Evolutionary conservation across 2,329 filamentous ascomycete species (phyloP).

Genomic region (Sarocladiaceae sp.): DNA sequence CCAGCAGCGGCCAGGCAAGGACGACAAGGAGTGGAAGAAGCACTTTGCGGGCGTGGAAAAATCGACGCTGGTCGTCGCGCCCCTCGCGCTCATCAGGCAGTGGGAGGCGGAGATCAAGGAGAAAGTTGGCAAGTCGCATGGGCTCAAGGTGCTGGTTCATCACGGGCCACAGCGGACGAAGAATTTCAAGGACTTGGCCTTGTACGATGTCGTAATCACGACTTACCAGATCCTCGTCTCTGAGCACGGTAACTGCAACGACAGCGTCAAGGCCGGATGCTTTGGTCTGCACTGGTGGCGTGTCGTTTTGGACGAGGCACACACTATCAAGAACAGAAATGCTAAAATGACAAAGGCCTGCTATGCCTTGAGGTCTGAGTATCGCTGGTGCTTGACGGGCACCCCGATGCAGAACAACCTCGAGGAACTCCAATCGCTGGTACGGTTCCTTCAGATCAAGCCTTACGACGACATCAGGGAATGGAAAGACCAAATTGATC

Average conservation of each 20-base stretch:
- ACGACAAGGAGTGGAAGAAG: slow-evolving; percentile 57
- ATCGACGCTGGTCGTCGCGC: slow-evolving; percentile 85
- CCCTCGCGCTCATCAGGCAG: slow-evolving; percentile 88
- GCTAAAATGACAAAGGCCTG: slow-evolving; percentile 92
- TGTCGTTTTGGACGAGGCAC: slow-evolving; percentile 90
- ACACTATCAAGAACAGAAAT: slow-evolving; percentile 97
- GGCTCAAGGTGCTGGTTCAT: slow-evolving; percentile 78
- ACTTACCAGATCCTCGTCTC: slow-evolving; percentile 95
- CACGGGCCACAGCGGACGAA: slow-evolving; percentile 85
- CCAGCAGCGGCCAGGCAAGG: slow-evolving; percentile 62
- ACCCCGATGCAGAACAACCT: slow-evolving; percentile 98
- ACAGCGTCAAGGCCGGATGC: slow-evolving; percentile 67
- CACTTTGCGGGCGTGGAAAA: slow-evolving; percentile 64
- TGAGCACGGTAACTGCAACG: slow-evolving; percentile 66
- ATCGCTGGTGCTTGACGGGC: slow-evolving; percentile 92
- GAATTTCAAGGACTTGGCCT: slow-evolving; percentile 64
- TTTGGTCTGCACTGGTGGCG: slow-evolving; percentile 95
- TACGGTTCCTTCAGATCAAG: slow-evolving; percentile 86
- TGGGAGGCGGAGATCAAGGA: slow-evolving; percentile 92
- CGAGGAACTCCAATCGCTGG: slow-evolving; percentile 88
- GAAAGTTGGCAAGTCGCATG: slow-evolving; percentile 64
- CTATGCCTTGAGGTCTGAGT: slow-evolving; percentile 76
- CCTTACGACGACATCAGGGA: slow-evolving; percentile 80
- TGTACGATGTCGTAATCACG: slow-evolving; percentile 93
- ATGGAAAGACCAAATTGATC: slow-evolving; percentile 89